A percentile compares a stretch with the other conserved stretches of the same genome.
These are phyloP conservation scores for Fomitopsis schrenkii DNA, from an alignment of 1,284 basidiomycete genomes.

Conservation along the genomic window DNA sequence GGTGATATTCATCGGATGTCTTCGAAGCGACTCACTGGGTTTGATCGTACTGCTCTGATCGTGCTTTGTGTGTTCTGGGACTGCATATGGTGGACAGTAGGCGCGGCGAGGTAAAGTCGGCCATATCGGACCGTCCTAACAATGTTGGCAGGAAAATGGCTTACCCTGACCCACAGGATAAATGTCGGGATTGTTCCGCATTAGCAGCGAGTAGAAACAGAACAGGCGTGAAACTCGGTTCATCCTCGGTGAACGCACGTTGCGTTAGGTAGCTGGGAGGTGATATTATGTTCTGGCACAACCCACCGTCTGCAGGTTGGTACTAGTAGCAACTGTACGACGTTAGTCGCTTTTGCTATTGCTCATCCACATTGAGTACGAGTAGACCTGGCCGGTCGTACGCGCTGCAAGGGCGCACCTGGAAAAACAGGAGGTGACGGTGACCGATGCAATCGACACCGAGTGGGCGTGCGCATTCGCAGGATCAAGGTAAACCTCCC, in stretches of 20 bases:
- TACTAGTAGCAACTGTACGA: neutral
- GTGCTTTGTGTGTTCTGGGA: neutral
- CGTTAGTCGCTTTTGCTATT: too few relatives aligned
- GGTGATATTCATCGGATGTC: neutral
- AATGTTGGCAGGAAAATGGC: neutral
- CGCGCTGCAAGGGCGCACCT: too few relatives aligned
- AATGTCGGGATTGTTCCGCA: neutral
- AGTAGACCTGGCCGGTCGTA: too few relatives aligned
- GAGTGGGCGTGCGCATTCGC: neutral
- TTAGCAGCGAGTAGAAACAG: neutral
- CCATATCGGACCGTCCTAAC: neutral
- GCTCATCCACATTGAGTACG: too few relatives aligned
- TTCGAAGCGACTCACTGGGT: too few relatives aligned
- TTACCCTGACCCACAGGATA: neutral
- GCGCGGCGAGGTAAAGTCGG: neutral
- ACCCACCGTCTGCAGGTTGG: neutral
- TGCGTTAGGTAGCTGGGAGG: neutral
- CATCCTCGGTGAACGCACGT: neutral
- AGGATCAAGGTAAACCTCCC: neutral
- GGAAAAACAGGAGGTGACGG: too few relatives aligned
- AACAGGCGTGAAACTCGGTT: neutral
- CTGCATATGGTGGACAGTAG: neutral
- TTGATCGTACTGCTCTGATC: too few relatives aligned
- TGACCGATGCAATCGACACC: too few relatives aligned
- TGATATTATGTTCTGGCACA: neutral